Base-by-base conservation (phyloP, 352 stramenopile species). In the Globisporangium orthogonon region DNA sequence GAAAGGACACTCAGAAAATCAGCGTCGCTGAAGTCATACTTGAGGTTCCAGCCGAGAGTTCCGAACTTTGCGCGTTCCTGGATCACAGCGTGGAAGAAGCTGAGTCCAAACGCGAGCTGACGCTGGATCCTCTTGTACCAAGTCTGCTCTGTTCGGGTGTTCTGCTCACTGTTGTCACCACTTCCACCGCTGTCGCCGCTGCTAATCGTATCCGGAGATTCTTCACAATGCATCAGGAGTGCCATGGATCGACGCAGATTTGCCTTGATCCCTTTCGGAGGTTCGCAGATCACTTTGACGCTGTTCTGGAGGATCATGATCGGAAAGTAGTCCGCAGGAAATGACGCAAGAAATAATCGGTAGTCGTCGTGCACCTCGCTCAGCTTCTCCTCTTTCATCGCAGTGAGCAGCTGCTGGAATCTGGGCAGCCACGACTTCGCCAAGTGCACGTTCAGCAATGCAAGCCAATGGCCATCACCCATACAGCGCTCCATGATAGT, bases 221-320 rank as follows among this genome's bases (percentile, higher is more conserved):
- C 65, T 9, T 61, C 30, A 2, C 23, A 50, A 9, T 41, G 31
- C 9, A 52, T 48, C 4, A 87, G 50, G 0, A 89, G 69, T 28
- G 63, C 62, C 70, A 89, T 85, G 4, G 79, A 89, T 1, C 73
- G 81, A 23, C 83, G 76, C 15, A 94, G 35, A 51, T 91, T 92
- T 35, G 84, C 77, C 47, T 87, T 85, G 29, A 91, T 70, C 0
- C 84, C 84, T 37, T 71, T 83, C 1, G 84, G 83, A 5, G 83
- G 79, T 43, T 94, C 84, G 17, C 77, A 89, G 29, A 84, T 92
- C 31, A 94, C 70, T 58, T 94, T 94, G 1, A 92, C 78, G 23
- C 73, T 72, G 28, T 84, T 87, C 50, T 91, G 81, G 4, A 94
- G 52, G 13, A 94, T 80, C 33, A 65, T 66, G 39, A 91, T 75